A percentile compares a stretch with the other conserved stretches of the same genome.
Evolutionary conservation across 2,329 filamentous ascomycete genomes (phyloP).

Genomic region (Berkeleyomyces basicola): DNA sequence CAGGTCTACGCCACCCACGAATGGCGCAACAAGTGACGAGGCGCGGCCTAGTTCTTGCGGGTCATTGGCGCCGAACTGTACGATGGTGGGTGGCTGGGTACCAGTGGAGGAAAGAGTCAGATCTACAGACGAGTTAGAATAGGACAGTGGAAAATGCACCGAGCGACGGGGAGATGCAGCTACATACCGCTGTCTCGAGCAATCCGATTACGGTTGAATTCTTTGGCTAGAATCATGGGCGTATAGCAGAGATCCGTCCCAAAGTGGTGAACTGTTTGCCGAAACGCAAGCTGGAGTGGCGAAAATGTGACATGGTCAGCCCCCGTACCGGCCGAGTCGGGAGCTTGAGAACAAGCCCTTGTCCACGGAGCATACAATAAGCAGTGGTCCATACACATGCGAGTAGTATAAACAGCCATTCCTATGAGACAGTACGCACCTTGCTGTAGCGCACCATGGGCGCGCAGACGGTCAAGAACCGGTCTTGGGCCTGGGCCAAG

Average conservation of each 20-base stretch:
- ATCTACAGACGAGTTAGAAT: conserved; percentile 24
- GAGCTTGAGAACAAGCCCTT: background rate
- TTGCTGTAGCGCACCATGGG: conserved; percentile 56
- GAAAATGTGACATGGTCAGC: background rate
- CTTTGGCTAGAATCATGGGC: conserved; percentile 54
- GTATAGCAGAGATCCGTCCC: conserved; percentile 53
- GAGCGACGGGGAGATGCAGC: background rate
- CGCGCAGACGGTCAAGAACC: conserved; percentile 41
- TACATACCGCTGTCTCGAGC: conserved; percentile 42
- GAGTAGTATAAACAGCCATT: background rate
- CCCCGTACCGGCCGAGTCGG: background rate
- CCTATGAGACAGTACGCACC: conserved; percentile 18
- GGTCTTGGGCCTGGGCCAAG: conserved; percentile 31
- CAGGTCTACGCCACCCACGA: conserved; percentile 47
- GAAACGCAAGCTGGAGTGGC: conserved; percentile 42
- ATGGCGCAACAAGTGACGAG: conserved; percentile 43
- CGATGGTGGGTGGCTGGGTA: conserved; percentile 41
- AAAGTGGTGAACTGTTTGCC: conserved; percentile 48
- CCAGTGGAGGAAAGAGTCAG: conserved; percentile 41
- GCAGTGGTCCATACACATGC: background rate
- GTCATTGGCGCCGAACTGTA: conserved; percentile 49
- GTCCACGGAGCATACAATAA: background rate
- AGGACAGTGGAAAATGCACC: background rate
- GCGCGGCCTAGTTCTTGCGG: conserved; percentile 46
- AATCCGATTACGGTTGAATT: conserved; percentile 45